Percentiles rank a stretch among this genome's conserved stretches.
Conservation (phyloP, 2,329 filamentous ascomycete species). For the Lecanosticta acicola region DNA sequence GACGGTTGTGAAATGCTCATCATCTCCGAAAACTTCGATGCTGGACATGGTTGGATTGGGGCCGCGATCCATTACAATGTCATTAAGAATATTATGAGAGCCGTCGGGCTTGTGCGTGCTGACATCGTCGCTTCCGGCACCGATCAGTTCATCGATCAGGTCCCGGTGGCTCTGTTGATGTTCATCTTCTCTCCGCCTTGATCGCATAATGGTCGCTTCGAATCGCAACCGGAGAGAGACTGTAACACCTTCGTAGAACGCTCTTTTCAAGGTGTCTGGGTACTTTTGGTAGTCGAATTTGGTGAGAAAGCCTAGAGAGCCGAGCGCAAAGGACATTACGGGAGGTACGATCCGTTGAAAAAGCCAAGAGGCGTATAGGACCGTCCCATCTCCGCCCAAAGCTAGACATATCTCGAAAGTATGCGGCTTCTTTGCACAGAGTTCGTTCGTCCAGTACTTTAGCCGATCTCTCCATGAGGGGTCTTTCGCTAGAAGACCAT, state of each 20-base stretch:
- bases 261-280: constrained; percentile 59
- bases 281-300: constrained; percentile 89
- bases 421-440: constrained; percentile 73
- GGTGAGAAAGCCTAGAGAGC: constrained; percentile 88
- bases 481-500: constrained; percentile 61
- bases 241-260: constrained; percentile 77
- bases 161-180: constrained; percentile 48
- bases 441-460: constrained; percentile 74
- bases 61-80: constrained; percentile 91
- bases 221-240: constrained; percentile 84
- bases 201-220: constrained; percentile 89
- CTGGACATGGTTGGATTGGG: constrained; percentile 92
- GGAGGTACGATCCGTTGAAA: constrained; percentile 95
- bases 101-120: constrained; percentile 79
- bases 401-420: constrained; percentile 92
- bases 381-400: constrained; percentile 79
- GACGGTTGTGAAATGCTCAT: constrained; percentile 90
- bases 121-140: constrained; percentile 75
- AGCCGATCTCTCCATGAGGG: constrained; percentile 54
- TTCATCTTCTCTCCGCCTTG: constrained; percentile 46
- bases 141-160: constrained; percentile 83
- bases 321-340: constrained; percentile 83
- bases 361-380: constrained; percentile 91
- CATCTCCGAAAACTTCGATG: constrained; percentile 87
- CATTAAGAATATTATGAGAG: constrained; percentile 87